phyloP scores from a whole-genome alignment of 1,284 basidiomycete species.

The Cutaneotrichosporon spelunceum region DNA sequence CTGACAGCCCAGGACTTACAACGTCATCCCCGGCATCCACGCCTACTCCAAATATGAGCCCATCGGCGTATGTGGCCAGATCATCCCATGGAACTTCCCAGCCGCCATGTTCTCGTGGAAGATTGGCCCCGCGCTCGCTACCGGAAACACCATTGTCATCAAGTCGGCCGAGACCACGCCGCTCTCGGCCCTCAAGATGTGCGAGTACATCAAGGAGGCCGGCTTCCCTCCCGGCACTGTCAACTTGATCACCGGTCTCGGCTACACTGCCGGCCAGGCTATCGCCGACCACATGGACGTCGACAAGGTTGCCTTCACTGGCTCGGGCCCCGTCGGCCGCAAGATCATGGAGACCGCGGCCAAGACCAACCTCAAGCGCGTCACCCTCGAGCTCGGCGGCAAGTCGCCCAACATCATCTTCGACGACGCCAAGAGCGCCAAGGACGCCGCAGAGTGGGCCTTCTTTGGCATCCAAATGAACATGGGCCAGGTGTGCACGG shows the following conservation, averaged over 20 bases:
- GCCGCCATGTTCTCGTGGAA: constrained; percentile 77
- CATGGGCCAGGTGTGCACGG: constrained; percentile 23
- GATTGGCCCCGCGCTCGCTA: constrained; percentile 79
- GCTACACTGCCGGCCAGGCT: constrained; percentile 54
- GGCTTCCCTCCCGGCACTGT: constrained; percentile 85
- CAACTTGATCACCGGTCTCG: constrained; percentile 78
- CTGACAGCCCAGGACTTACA: constrained; percentile 19
- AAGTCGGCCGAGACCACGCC: constrained; percentile 70
- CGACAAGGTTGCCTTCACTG: constrained; percentile 60
- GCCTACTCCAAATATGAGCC: constrained; percentile 89
- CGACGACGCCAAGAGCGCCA: constrained; percentile 23
- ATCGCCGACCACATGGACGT: constrained; percentile 67
- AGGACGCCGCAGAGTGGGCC: constrained; percentile 30
- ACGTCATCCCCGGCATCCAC: constrained; percentile 42
- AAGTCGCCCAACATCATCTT: constrained; percentile 35
- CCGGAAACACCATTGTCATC: constrained; percentile 39
- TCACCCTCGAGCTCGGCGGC: constrained; percentile 56
- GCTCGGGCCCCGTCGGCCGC: constrained; percentile 68
- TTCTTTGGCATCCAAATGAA: constrained; percentile 24
- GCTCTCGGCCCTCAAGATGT: constrained; percentile 65
- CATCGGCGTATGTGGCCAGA: constrained; percentile 80
- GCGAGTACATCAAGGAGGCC: constrained; percentile 67
- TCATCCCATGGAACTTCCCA: constrained; percentile 69
- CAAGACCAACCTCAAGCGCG: constrained; percentile 69
- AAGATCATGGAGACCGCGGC: constrained; percentile 79